Conservation (phyloP, 1,139 yeast species). For the Saccharomyces hybrid region DNA sequence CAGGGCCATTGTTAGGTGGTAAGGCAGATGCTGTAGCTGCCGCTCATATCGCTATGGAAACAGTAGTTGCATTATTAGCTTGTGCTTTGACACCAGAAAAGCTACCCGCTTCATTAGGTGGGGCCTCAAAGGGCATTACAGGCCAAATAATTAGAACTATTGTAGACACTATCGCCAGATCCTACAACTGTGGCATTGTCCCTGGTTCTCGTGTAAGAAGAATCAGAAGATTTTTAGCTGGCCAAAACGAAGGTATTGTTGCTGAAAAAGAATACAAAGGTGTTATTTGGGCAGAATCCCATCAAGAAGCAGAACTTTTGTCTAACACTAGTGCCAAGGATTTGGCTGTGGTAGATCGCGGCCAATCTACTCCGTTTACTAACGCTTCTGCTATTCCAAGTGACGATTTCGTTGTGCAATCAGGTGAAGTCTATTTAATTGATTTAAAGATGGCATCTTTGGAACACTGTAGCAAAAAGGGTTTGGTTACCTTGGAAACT, state of each 20-base stretch:
- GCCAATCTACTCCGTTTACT: conserved; percentile 27
- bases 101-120: conserved; percentile 39
- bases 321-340: conserved; percentile 38
- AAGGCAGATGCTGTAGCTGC: conserved; percentile 90
- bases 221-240: conserved; percentile 86
- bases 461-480: conserved; percentile 46
- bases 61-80: conserved; percentile 68
- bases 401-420: conserved; percentile 62
- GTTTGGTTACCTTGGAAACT: conserved; percentile 59
- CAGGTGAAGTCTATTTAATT: conserved; percentile 82
- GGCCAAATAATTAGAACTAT: conserved; percentile 64
- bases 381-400: conserved; percentile 51
- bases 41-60: conserved; percentile 78
- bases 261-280: conserved; percentile 91
- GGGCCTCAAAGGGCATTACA: conserved; percentile 38
- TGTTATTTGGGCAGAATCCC: conserved; percentile 81
- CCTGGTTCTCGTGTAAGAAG: conserved; percentile 92
- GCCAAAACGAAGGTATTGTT: conserved; percentile 86
- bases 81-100: conserved; percentile 69
- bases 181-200: conserved; percentile 73
- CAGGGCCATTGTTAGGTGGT: conserved; percentile 73
- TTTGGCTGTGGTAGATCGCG: conserved; percentile 34
- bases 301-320: conserved; percentile 60
- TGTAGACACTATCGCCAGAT: conserved; percentile 74
- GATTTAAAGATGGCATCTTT: conserved; percentile 78